Evolutionary conservation across 75 land plant genomes (phyloP).

Genomic region (Azolla pinnata): DNA sequence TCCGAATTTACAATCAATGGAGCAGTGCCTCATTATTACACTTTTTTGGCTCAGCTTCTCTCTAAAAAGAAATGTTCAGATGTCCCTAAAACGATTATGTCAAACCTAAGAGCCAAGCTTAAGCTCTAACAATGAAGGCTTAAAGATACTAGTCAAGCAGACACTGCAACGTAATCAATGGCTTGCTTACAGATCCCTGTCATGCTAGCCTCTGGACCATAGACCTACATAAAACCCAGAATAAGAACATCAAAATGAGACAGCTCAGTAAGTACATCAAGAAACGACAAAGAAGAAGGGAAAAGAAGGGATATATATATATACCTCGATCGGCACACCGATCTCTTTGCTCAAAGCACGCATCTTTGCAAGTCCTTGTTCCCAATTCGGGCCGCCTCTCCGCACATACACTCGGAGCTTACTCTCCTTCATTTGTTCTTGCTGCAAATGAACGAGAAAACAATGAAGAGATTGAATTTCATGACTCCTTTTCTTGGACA

Average conservation of each 20-base stretch:
- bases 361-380: slow-evolving; percentile 83
- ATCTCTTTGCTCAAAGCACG: slow-evolving; percentile 65
- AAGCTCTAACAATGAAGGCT: too few species aligned
- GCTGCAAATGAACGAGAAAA: slow-evolving; percentile 27
- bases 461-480: too few species aligned
- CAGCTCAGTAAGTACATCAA: not conserved
- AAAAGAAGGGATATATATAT: too few species aligned
- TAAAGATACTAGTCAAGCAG: slow-evolving; percentile 8
- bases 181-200: slow-evolving; percentile 95
- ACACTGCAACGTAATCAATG: slow-evolving; percentile 65
- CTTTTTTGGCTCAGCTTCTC: too few species aligned
- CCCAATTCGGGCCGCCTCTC: slow-evolving; percentile 94
- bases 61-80: too few species aligned
- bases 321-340: slow-evolving; percentile 84
- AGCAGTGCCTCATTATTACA: too few species aligned
- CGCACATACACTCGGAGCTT: slow-evolving; percentile 75
- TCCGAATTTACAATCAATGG: too few species aligned
- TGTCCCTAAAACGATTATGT: too few species aligned
- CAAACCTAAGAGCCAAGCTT: too few species aligned
- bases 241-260: not conserved
- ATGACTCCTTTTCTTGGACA: too few species aligned
- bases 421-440: slow-evolving; percentile 72
- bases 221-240: slow-evolving; percentile 40
- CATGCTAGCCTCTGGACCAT: slow-evolving; percentile 99
- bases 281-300: slow-evolving; percentile 5